Percentiles rank a stretch among this genome's conserved stretches.
Conservation (phyloP, 129 eudicot genomes). For the Erigeron canadensis region DNA sequence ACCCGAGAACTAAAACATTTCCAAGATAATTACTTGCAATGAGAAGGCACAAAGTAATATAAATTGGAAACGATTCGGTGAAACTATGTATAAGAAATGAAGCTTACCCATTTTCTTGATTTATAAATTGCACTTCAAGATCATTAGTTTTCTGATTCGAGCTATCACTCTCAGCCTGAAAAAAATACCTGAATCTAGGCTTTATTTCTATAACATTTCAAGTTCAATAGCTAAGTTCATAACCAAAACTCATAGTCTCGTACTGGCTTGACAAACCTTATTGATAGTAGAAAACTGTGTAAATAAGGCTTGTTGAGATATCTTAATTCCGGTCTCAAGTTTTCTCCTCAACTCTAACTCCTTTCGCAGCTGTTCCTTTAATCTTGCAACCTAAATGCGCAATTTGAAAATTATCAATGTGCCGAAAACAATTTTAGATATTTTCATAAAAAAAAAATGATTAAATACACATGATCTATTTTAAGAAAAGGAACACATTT, state of each 20-base stretch:
- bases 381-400: conserved; percentile 60
- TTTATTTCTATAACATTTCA: conserved; percentile 42
- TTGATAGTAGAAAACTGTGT: conserved; percentile 42
- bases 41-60: too few species aligned
- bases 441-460: background rate
- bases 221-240: conserved; percentile 33
- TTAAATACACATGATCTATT: background rate
- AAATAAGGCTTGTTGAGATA: conserved; percentile 39
- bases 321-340: conserved; percentile 64
- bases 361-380: conserved; percentile 62
- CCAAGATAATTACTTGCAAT: background rate
- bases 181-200: conserved; percentile 46
- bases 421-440: conserved; percentile 1
- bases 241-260: conserved; percentile 10
- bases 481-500: background rate
- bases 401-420: background rate
- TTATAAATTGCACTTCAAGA: conserved; percentile 28
- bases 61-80: too few species aligned
- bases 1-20: too few species aligned
- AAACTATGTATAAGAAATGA: background rate
- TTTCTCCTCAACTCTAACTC: conserved; percentile 61
- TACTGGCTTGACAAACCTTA: conserved; percentile 41
- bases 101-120: conserved; percentile 47
- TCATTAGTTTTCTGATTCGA: conserved; percentile 52
- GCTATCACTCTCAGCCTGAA: conserved; percentile 53